Percentiles rank a stretch among this genome's conserved stretches.
Evolutionary conservation across 495 filamentous ascomycete genomes (phyloP).

Genomic region (Xylona heveae): DNA sequence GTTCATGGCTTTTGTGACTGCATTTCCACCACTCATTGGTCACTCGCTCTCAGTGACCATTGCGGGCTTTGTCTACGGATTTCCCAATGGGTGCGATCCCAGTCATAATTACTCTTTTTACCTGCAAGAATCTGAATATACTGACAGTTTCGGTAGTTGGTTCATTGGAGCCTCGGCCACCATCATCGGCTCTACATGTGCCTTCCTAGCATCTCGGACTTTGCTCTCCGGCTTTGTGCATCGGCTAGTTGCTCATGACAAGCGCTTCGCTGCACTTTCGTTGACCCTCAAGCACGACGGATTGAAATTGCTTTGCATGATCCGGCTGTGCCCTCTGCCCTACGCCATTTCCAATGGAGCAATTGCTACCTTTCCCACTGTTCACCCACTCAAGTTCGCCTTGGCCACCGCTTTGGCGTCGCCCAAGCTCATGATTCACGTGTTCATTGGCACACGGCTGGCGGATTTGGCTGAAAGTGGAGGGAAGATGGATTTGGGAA

Average conservation of each 20-base stretch:
- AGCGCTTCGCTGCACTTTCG: conserved; percentile 48
- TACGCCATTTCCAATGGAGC: conserved; percentile 90
- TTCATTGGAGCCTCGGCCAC: conserved; percentile 62
- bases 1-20: conserved; percentile 50
- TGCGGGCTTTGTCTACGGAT: conserved; percentile 81
- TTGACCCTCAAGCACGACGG: conserved; percentile 63
- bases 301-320: conserved; percentile 75
- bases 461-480: conserved; percentile 42
- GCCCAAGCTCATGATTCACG: conserved; percentile 77
- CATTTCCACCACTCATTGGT: conserved; percentile 81
- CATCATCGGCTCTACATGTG: conserved; percentile 49
- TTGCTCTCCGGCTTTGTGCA: conserved; percentile 59
- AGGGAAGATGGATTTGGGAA: conserved; percentile 40
- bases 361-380: conserved; percentile 78
- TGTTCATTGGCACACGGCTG: conserved; percentile 72
- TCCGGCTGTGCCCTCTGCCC: conserved; percentile 81
- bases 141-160: conserved; percentile 32
- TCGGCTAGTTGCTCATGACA: conserved; percentile 59
- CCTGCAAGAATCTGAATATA: background rate
- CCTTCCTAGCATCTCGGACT: conserved; percentile 61
- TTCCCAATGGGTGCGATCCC: conserved; percentile 51
- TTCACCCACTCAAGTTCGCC: conserved; percentile 53
- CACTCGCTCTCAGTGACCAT: conserved; percentile 76
- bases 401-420: conserved; percentile 55
- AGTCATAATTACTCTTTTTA: too few relatives aligned